Percentiles rank a stretch among this genome's conserved stretches.
phyloP scores from a whole-genome alignment of 768 basidiomycete species.

The Clavulina sp. region DNA sequence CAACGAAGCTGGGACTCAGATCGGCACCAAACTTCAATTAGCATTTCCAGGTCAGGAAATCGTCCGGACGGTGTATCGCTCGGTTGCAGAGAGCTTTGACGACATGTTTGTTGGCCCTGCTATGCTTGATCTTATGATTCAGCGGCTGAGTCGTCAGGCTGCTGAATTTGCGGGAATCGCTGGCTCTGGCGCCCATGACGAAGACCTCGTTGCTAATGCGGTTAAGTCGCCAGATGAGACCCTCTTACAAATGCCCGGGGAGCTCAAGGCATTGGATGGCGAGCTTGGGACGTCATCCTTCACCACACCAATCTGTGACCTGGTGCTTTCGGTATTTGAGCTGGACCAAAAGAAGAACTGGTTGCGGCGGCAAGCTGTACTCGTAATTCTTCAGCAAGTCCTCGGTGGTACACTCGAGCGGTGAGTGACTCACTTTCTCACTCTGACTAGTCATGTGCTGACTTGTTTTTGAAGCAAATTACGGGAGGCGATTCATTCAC shows the following conservation, averaged over 20 bases:
- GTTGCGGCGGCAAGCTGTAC: conserved; percentile 86
- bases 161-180: conserved; percentile 76
- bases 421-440: conserved; percentile 26
- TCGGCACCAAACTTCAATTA: conserved; percentile 23
- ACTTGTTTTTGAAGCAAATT: conserved; percentile 46
- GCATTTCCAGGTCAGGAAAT: conserved; percentile 53
- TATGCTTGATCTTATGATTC: conserved; percentile 89
- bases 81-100: conserved; percentile 87
- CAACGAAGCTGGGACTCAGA: conserved; percentile 25
- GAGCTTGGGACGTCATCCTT: conserved; percentile 82
- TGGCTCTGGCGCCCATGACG: conserved; percentile 61
- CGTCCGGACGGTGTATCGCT: conserved; percentile 75
- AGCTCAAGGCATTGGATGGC: conserved; percentile 65
- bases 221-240: conserved; percentile 55
- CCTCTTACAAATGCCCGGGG: conserved; percentile 53
- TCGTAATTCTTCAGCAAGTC: conserved; percentile 91
- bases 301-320: conserved; percentile 84
- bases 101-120: conserved; percentile 95
- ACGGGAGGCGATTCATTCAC: conserved; percentile 51
- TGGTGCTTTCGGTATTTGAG: conserved; percentile 85
- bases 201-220: conserved; percentile 69
- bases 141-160: conserved; percentile 75
- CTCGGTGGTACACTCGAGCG: conserved; percentile 91
- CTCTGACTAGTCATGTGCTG: neutral
- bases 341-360: conserved; percentile 93